Evolutionary conservation across 208 protist genomes (phyloP).

Genomic region (Trichomonas vaginalis): DNA sequence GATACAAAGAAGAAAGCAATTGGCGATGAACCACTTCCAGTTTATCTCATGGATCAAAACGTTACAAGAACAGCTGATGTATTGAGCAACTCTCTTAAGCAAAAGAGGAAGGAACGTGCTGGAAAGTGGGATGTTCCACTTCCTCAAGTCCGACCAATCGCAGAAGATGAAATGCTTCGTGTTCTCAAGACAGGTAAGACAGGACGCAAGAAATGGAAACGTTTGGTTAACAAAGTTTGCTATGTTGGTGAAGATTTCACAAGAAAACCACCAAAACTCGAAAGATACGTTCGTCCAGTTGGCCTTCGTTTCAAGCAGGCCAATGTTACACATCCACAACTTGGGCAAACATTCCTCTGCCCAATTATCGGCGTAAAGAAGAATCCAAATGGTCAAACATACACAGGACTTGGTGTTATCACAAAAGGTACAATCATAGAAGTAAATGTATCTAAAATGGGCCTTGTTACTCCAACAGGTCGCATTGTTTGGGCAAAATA

Average conservation of each 20-base stretch:
- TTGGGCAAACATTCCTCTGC: slow-evolving; percentile 95
- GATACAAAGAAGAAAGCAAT: slow-evolving; percentile 61
- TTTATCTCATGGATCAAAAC: slow-evolving; percentile 89
- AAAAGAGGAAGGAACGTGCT: slow-evolving; percentile 99
- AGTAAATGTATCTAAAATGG: slow-evolving; percentile 99
- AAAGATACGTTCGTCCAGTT: slow-evolving; percentile 98
- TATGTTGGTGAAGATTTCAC: slow-evolving; percentile 87
- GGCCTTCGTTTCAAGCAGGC: slow-evolving; percentile 92
- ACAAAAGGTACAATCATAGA: slow-evolving; percentile 99
- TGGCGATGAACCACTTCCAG: slow-evolving; percentile 78
- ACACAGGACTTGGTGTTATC: slow-evolving; percentile 97
- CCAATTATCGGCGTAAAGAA: slow-evolving; percentile 98
- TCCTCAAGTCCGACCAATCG: slow-evolving; percentile 73
- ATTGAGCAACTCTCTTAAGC: slow-evolving; percentile 97
- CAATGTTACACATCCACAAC: slow-evolving; percentile 97
- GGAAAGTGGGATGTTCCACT: slow-evolving; percentile 99
- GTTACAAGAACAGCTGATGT: slow-evolving; percentile 55
- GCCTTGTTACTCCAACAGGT: slow-evolving; percentile 91
- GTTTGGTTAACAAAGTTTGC: slow-evolving; percentile 97
- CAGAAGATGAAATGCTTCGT: slow-evolving; percentile 97
- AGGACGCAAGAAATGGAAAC: slow-evolving; percentile 93
- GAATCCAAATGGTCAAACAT: slow-evolving; percentile 90
- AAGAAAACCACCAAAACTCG: slow-evolving; percentile 97
- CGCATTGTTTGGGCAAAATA: slow-evolving; percentile 88
- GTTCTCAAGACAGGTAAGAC: slow-evolving; percentile 19